These are phyloP conservation scores for Hypoxylon rickii DNA, from an alignment of 495 filamentous ascomycete species.

Conservation along the genomic window DNA sequence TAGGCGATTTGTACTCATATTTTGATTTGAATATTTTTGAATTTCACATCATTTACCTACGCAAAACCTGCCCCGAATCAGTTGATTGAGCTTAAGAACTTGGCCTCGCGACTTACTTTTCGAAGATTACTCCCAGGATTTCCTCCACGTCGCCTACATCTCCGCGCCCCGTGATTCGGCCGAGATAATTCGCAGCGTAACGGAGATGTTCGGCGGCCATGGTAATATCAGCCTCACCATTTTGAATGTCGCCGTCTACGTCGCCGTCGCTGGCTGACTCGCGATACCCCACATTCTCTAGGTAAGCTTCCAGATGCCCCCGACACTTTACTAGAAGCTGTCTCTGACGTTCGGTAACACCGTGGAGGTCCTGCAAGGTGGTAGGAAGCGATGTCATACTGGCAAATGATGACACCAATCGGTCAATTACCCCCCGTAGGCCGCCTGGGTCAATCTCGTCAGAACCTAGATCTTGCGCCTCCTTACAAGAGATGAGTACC, in stretches of 20 bases:
- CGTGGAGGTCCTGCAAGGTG: constrained; percentile 78
- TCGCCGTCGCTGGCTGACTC: constrained; percentile 45
- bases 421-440: constrained; percentile 69
- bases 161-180: constrained; percentile 85
- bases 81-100: neutral
- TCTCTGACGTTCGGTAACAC: constrained; percentile 87
- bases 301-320: constrained; percentile 70
- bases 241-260: constrained; percentile 19
- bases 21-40: constrained; percentile 14
- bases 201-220: constrained; percentile 90
- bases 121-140: constrained; percentile 94
- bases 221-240: constrained; percentile 71
- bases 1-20: constrained; percentile 6
- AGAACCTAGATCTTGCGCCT: constrained; percentile 40
- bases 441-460: constrained; percentile 61
- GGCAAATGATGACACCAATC: constrained; percentile 69
- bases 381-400: constrained; percentile 67
- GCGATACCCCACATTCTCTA: constrained; percentile 48
- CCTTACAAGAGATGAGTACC: constrained; percentile 37
- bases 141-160: constrained; percentile 93
- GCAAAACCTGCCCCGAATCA: constrained; percentile 42
- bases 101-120: constrained; percentile 67
- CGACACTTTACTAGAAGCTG: constrained; percentile 76
- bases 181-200: constrained; percentile 76
- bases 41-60: constrained; percentile 42